Conservation (phyloP, 23 red algal genomes). For the Gracilaria vermiculophylla region DNA sequence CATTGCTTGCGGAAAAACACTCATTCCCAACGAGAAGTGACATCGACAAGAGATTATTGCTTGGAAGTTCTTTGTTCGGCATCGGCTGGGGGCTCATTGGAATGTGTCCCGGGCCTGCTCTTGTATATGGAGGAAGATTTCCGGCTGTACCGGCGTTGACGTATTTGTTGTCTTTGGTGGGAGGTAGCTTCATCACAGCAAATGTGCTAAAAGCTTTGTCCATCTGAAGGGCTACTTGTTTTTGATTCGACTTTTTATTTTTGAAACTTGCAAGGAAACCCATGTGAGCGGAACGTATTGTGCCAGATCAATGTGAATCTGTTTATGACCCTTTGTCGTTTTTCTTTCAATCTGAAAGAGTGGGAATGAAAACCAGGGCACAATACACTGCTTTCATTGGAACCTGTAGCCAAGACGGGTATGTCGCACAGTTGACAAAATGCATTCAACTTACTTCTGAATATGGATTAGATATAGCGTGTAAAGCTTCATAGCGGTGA, state of each 20-base stretch:
- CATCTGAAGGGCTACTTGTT: neutral
- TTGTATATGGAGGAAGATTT: conserved; percentile 34
- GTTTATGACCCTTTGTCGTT: no score
- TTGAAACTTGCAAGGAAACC: neutral
- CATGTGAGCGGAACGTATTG: no score
- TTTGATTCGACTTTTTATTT: neutral
- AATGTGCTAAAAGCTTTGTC: neutral
- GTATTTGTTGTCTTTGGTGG: neutral
- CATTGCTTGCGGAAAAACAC: conserved; percentile 24
- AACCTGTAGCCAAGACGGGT: no score
- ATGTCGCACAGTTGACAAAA: no score
- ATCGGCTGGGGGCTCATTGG: conserved; percentile 61
- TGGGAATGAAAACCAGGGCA: no score
- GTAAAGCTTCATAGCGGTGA: no score
- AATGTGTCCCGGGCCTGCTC: conserved; percentile 70
- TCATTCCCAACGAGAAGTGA: conserved; percentile 32
- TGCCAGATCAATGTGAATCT: no score
- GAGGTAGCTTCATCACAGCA: neutral
- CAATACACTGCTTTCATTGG: no score
- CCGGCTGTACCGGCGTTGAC: neutral
- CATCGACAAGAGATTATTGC: conserved; percentile 48
- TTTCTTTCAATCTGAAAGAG: no score
- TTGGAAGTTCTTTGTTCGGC: conserved; percentile 65
- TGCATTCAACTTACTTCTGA: no score
- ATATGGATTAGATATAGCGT: no score